A percentile compares a stretch with the other conserved stretches of the same genome.
These are phyloP conservation scores for Phascolomyces articulosus DNA, from an alignment of 371 early-diverging fungal species.

Conservation along the genomic window DNA sequence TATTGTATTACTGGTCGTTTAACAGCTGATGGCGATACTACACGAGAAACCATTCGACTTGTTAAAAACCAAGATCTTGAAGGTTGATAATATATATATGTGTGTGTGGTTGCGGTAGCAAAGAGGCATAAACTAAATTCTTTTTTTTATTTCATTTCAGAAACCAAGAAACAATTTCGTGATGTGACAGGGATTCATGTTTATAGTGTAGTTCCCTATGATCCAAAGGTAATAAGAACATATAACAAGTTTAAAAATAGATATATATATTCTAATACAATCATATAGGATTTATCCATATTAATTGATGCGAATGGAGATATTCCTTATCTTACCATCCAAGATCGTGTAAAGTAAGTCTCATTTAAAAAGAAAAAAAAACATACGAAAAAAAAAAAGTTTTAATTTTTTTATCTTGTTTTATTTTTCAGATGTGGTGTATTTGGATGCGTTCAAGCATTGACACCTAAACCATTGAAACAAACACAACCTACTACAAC, in stretches of 20 bases:
- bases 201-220: slow-evolving; percentile 15
- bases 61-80: slow-evolving; percentile 14
- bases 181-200: slow-evolving; percentile 19
- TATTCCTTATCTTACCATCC: slow-evolving; percentile 26
- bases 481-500: background rate
- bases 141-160: background rate
- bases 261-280: background rate
- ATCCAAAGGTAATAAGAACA: slow-evolving; percentile 11
- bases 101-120: no score
- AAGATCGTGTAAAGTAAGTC: slow-evolving; percentile 29
- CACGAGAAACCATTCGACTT: slow-evolving; percentile 6
- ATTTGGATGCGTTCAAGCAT: background rate
- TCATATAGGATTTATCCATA: slow-evolving; percentile 14
- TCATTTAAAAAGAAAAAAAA: background rate
- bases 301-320: slow-evolving; percentile 14
- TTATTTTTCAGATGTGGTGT: background rate
- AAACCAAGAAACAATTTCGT: slow-evolving; percentile 12
- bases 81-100: background rate
- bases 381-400: background rate
- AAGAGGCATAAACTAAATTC: background rate
- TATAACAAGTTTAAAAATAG: background rate
- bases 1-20: slow-evolving; percentile 14
- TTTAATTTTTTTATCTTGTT: background rate
- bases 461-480: background rate
- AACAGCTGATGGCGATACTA: background rate